phyloP scores from a whole-genome alignment of 306 rosid species.

The Inga laurina region DNA sequence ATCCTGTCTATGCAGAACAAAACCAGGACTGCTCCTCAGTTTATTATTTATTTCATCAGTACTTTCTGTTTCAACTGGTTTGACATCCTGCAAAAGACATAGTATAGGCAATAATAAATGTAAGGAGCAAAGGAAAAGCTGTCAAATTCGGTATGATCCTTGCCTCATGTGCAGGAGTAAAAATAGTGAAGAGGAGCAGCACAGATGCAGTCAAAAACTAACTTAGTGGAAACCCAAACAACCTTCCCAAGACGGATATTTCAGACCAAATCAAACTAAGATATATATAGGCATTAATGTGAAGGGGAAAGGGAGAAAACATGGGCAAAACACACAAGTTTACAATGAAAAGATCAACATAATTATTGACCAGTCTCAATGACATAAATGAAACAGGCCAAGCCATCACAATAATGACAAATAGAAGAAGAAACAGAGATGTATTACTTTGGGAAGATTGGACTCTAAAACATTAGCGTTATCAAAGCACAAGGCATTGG shows the following conservation, averaged over 20 bases:
- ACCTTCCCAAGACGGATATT: constrained; percentile 7
- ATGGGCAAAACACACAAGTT: background rate
- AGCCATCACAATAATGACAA: background rate
- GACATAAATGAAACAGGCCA: background rate
- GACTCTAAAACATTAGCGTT: background rate
- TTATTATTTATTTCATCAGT: constrained; percentile 17
- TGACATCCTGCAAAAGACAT: constrained; percentile 35
- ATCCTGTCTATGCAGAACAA: constrained; percentile 13
- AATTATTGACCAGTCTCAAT: background rate
- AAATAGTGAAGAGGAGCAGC: background rate
- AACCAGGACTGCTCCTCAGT: constrained; percentile 23
- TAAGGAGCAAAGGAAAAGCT: background rate
- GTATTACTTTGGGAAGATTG: background rate
- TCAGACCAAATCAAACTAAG: constrained; percentile 9
- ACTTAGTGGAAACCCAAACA: background rate
- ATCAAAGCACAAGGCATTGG: background rate
- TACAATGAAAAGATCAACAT: background rate
- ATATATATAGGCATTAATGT: constrained; percentile 5
- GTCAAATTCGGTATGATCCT: constrained; percentile 17
- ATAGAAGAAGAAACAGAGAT: background rate
- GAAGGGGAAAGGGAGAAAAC: background rate
- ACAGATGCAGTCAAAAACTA: background rate
- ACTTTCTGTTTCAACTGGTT: constrained; percentile 29
- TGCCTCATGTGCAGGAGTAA: background rate
- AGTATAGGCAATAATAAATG: background rate